Conservation (phyloP, 2,329 filamentous ascomycete species). For the Huntiella omanensis region DNA sequence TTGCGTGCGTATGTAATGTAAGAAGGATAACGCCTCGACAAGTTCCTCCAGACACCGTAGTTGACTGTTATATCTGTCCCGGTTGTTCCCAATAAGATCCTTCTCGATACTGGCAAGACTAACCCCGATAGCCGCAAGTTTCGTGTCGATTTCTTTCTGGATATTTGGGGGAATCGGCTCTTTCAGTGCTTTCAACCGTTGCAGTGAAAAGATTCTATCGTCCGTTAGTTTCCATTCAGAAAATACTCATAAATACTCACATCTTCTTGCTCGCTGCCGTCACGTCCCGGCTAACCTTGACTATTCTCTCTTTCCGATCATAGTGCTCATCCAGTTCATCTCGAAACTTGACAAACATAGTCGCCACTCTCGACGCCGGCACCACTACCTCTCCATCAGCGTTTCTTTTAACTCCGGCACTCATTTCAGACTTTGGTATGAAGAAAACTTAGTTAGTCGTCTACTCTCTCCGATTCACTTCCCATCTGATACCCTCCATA, state of each 20-base stretch:
- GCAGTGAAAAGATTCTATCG: constrained; percentile 21
- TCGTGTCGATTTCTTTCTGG: constrained; percentile 47
- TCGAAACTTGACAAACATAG: constrained; percentile 75
- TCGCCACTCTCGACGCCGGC: constrained; percentile 26
- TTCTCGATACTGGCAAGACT: constrained; percentile 49
- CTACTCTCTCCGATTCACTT: background rate
- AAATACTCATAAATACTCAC: constrained; percentile 25
- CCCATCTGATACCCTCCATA: no score
- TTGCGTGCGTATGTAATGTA: constrained; percentile 68
- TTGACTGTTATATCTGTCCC: constrained; percentile 61
- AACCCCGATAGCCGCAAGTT: constrained; percentile 49
- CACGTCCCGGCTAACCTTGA: constrained; percentile 82
- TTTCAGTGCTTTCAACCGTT: constrained; percentile 40
- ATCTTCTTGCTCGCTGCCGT: constrained; percentile 95
- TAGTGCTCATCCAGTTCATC: constrained; percentile 86
- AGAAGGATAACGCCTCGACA: constrained; percentile 77
- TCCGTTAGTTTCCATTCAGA: background rate
- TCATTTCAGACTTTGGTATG: background rate
- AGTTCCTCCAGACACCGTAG: constrained; percentile 85
- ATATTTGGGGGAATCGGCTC: constrained; percentile 48
- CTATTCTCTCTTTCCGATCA: constrained; percentile 72
- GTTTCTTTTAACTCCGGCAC: constrained; percentile 31
- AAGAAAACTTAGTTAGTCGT: background rate
- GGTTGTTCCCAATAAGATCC: constrained; percentile 63
- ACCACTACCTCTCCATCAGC: constrained; percentile 27